Evolutionary conservation across 2,329 filamentous ascomycete species (phyloP).

Genomic region (Fusarium tanahbumbuense): DNA sequence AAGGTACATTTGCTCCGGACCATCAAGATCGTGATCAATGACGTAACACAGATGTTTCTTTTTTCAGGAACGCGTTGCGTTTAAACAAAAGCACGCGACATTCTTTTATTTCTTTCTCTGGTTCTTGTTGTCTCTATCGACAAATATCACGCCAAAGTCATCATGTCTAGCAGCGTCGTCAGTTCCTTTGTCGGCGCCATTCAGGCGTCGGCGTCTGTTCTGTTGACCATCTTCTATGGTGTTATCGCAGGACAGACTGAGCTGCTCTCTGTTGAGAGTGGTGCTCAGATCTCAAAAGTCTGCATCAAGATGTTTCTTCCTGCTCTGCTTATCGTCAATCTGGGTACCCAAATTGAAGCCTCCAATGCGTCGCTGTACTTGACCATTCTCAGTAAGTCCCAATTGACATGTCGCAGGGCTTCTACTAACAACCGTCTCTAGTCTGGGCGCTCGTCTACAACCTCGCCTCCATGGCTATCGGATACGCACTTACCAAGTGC

Average conservation of each 20-base stretch:
- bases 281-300: conserved; percentile 30
- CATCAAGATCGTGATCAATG: conserved; percentile 6
- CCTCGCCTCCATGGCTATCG: conserved; percentile 16
- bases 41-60: conserved; percentile 11
- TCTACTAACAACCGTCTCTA: not conserved
- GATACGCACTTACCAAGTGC: conserved; percentile 23
- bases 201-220: conserved; percentile 34
- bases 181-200: conserved; percentile 34
- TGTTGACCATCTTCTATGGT: conserved; percentile 34
- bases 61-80: not conserved
- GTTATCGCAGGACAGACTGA: conserved; percentile 26
- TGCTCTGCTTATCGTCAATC: conserved; percentile 30
- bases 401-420: not conserved
- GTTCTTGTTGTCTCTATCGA: no score
- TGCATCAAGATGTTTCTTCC: conserved; percentile 38
- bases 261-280: conserved; percentile 32
- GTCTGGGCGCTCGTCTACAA: conserved; percentile 32
- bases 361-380: conserved; percentile 27
- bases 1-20: conserved; percentile 28
- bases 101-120: no score
- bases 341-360: conserved; percentile 21
- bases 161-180: conserved; percentile 24
- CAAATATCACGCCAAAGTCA: not conserved
- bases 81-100: not conserved
- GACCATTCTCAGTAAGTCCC: conserved; percentile 8